Evolutionary conservation across 2,329 filamentous ascomycete genomes (phyloP).

Genomic region (Onygena corvina): DNA sequence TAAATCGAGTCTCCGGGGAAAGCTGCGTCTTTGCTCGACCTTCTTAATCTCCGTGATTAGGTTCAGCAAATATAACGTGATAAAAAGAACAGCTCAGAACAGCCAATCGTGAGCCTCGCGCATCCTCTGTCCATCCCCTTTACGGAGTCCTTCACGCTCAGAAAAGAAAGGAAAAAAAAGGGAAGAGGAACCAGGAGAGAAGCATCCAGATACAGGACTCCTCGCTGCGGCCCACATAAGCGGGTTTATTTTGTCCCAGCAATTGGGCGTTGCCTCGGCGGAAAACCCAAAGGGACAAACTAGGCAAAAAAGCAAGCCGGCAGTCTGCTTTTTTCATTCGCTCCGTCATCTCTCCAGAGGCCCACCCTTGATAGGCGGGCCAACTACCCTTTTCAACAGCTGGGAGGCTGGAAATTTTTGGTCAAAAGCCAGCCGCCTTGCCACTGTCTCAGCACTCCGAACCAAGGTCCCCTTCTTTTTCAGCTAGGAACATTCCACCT

Average conservation of each 20-base stretch:
- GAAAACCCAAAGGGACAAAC: constrained; percentile 2
- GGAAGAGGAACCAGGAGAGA: background rate
- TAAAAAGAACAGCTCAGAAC: background rate
- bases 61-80: background rate
- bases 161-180: background rate
- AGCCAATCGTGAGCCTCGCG: background rate
- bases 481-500: constrained; percentile 6
- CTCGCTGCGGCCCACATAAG: constrained; percentile 2
- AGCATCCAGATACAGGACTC: background rate
- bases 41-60: constrained; percentile 4
- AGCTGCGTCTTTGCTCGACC: background rate
- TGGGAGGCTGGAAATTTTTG: constrained; percentile 3
- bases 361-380: constrained; percentile 3
- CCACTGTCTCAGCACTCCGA: constrained; percentile 5
- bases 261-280: constrained; percentile 4
- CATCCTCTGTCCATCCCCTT: background rate
- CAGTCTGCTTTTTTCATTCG: background rate
- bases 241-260: constrained; percentile 1
- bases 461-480: background rate
- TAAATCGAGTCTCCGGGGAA: background rate
- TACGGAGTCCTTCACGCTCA: background rate
- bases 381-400: constrained; percentile 5
- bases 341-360: background rate
- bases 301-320: background rate
- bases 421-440: constrained; percentile 7